These are phyloP conservation scores for Litchi chinensis DNA, from an alignment of 345 rosid genomes.

Conservation along the genomic window DNA sequence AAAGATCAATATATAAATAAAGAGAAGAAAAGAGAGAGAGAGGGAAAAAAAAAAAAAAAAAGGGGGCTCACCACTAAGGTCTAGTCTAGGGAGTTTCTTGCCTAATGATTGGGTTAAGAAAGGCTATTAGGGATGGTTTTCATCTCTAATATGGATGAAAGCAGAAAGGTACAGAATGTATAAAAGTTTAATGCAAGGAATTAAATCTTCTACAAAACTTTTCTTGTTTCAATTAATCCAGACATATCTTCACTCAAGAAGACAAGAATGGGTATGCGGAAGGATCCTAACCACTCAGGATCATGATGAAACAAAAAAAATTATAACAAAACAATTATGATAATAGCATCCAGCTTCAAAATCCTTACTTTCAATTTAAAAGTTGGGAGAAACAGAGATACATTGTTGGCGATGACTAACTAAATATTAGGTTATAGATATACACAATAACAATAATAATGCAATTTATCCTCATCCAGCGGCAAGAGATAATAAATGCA, in stretches of 20 bases:
- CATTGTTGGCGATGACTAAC: background rate
- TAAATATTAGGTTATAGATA: background rate
- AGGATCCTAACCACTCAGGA: background rate
- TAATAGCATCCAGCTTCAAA: background rate
- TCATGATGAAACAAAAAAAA: background rate
- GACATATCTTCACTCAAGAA: background rate
- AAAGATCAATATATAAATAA: too few species aligned
- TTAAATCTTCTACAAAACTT: background rate
- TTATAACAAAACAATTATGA: background rate
- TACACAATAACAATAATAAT: background rate
- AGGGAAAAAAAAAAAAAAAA: too few species aligned
- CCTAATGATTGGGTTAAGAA: background rate
- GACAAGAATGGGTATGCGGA: background rate
- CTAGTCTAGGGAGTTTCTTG: background rate
- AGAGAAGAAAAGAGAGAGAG: too few species aligned
- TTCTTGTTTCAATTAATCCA: background rate
- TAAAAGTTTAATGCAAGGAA: background rate
- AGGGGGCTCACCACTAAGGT: background rate
- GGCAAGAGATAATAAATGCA: constrained; percentile 10
- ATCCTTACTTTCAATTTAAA: background rate
- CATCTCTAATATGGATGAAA: background rate
- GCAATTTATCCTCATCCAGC: background rate
- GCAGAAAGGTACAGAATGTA: background rate
- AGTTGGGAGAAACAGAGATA: background rate
- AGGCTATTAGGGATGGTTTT: background rate